Base-by-base conservation (phyloP, 2,329 filamentous ascomycete genomes). In the Colletotrichum higginsianum region DNA sequence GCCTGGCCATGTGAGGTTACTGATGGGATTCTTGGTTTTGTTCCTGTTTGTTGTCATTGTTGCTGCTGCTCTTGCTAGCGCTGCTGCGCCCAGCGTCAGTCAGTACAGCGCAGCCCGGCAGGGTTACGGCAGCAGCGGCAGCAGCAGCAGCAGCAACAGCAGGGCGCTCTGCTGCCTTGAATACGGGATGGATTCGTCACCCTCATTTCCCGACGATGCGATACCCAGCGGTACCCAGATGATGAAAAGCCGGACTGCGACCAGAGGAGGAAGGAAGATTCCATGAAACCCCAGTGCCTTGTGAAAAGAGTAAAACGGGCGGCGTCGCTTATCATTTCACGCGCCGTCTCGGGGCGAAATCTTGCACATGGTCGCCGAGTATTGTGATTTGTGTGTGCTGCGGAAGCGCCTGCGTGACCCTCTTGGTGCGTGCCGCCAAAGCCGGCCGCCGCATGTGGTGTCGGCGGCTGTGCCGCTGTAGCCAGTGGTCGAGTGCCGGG, bases 341-440 rank as follows among this genome's bases (percentile, higher is more conserved):
- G 8, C 30, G 30, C 30, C 30, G 30, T 35, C 30, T 35, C 30
- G 30, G 30, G 8, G 30, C 30, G 30, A 9, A 2, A 35, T 35
- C 30, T 35, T 35, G 30, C 30, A 35, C 30, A 9, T 35, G 30
- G 30, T 35, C 30, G 30, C 2, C 30, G 30, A 35, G 8, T 9
- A 9, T 35, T 35, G 7, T 30, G 3, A 26, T 30, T 30, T 30
- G 26, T 30, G 6, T 35, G 30, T 35, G 30, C 30, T 9, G 30
- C 30, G 8, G 30, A 35, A 35, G 30, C 30, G 26, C 55, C 15
- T 21, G 52, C 40, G 38, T 42, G 63, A 38, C 49, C 57, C 12
- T 61, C 30, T 16, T 47, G 44, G 40, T 53, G 26, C 44, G 12
- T 70, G 67, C 67, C 67, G 67, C 61, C 67, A 38, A 66, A 66